These are phyloP conservation scores for Zasmidium cellare DNA, from an alignment of 2,329 filamentous ascomycete species.

Conservation along the genomic window DNA sequence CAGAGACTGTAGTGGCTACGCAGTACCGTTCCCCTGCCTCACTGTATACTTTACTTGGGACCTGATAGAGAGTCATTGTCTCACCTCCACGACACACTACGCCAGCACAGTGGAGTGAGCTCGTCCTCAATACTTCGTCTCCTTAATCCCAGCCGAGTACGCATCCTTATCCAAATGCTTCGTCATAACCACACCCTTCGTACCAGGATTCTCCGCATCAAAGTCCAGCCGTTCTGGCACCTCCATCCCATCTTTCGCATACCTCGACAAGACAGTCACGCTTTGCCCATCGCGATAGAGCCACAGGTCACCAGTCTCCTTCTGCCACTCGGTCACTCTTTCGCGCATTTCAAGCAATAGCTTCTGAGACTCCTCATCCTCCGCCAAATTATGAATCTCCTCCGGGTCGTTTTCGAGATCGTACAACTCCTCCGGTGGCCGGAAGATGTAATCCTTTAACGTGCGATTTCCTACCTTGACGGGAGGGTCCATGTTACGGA, in stretches of 20 bases:
- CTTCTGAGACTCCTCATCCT: conserved; percentile 32
- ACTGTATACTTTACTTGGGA: too few species aligned
- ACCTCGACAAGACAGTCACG: conserved; percentile 16
- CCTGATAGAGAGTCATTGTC: too few species aligned
- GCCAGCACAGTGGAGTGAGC: too few species aligned
- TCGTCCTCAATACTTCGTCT: conserved; percentile 6
- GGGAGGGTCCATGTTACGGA: conserved; percentile 39
- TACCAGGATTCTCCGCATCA: conserved; percentile 20
- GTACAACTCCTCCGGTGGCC: conserved; percentile 49
- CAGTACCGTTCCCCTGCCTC: too few species aligned
- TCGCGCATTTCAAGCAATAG: conserved; percentile 37
- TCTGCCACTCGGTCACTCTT: conserved; percentile 38
- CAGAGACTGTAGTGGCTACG: too few species aligned
- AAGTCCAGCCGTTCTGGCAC: conserved; percentile 28
- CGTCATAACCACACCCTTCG: conserved; percentile 6
- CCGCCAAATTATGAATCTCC: conserved; percentile 48
- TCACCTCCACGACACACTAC: too few species aligned
- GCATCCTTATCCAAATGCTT: conserved; percentile 12
- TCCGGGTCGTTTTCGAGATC: conserved; percentile 48
- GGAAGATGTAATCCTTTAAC: conserved; percentile 46
- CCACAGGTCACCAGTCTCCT: conserved; percentile 37
- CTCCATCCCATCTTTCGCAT: conserved; percentile 23
- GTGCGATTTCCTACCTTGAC: conserved; percentile 43
- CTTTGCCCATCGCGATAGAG: conserved; percentile 32
- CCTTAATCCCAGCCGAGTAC: conserved; percentile 11